Evolutionary conservation across 179 eudicot species (phyloP).

Genomic region (Beta lomatogona): DNA sequence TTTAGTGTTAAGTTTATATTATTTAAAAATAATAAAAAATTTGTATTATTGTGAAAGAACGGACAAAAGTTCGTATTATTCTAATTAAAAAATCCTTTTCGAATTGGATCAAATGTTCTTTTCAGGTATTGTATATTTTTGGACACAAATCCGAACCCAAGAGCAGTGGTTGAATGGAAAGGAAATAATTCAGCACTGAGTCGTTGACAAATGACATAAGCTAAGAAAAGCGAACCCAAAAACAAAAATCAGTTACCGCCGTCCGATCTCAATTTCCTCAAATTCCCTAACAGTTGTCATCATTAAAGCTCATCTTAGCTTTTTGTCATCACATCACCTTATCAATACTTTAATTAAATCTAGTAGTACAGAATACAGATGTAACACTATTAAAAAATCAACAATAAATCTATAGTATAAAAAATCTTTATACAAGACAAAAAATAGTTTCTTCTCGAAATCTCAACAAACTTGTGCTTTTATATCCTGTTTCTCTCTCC

Average conservation of each 20-base stretch:
- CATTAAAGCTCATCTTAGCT: not conserved
- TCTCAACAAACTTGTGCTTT: not conserved
- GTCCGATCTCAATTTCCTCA: slow-evolving; percentile 18
- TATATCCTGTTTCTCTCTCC: slow-evolving; percentile 26
- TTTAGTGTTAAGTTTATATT: too few relatives aligned
- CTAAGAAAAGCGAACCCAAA: not conserved
- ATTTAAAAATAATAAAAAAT: too few relatives aligned
- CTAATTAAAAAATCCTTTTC: too few relatives aligned
- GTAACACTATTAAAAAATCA: not conserved
- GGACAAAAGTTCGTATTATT: too few relatives aligned
- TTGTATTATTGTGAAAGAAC: too few relatives aligned
- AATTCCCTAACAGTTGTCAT: slow-evolving; percentile 13
- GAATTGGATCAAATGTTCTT: too few relatives aligned
- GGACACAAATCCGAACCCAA: too few relatives aligned
- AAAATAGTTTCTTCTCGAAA: not conserved
- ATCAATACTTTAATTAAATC: not conserved
- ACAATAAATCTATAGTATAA: not conserved
- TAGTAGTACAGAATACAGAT: not conserved
- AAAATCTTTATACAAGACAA: not conserved
- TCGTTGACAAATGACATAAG: not conserved
- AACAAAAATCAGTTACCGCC: slow-evolving; percentile 16
- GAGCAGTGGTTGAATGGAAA: too few relatives aligned
- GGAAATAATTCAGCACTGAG: too few relatives aligned
- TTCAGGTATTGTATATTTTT: too few relatives aligned
- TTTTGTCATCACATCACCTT: not conserved